Conservation (phyloP, 805 yeast species). For the Yueomyces sinensis region DNA sequence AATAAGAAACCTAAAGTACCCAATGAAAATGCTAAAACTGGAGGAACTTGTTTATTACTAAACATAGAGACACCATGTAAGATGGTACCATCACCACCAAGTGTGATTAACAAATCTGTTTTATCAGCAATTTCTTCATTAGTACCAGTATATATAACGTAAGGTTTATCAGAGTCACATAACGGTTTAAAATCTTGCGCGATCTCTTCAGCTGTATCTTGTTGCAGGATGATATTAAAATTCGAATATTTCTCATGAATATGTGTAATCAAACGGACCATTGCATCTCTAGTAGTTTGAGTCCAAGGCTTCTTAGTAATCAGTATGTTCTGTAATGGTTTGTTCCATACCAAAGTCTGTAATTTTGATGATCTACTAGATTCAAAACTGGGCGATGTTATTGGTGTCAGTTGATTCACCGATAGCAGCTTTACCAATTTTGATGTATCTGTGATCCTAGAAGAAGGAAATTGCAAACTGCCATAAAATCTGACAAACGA, state of each 20-base stretch:
- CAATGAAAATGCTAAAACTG: slow-evolving; percentile 74
- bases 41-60: slow-evolving; percentile 64
- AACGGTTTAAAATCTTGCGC: slow-evolving; percentile 16
- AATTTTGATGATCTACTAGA: slow-evolving; percentile 46
- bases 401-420: slow-evolving; percentile 17
- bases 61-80: slow-evolving; percentile 72
- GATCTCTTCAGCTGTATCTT: slow-evolving; percentile 64
- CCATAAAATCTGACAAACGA: too few relatives aligned
- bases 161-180: slow-evolving; percentile 23
- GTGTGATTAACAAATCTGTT: slow-evolving; percentile 69
- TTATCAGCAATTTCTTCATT: slow-evolving; percentile 42
- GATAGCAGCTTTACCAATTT: slow-evolving; percentile 22
- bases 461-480: not conserved
- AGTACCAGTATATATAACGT: slow-evolving; percentile 44
- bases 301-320: slow-evolving; percentile 83
- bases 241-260: slow-evolving; percentile 51
- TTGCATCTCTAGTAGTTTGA: slow-evolving; percentile 45
- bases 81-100: slow-evolving; percentile 97
- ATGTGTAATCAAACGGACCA: slow-evolving; percentile 50
- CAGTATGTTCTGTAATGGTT: slow-evolving; percentile 58
- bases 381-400: slow-evolving; percentile 37
- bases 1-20: slow-evolving; percentile 85
- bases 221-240: slow-evolving; percentile 65
- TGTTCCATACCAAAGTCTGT: slow-evolving; percentile 55
- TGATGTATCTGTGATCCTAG: slow-evolving; percentile 2